Percentiles rank a stretch among this genome's conserved stretches.
Conservation (phyloP, 2,329 filamentous ascomycete genomes). For the Ampelomyces quisqualis region DNA sequence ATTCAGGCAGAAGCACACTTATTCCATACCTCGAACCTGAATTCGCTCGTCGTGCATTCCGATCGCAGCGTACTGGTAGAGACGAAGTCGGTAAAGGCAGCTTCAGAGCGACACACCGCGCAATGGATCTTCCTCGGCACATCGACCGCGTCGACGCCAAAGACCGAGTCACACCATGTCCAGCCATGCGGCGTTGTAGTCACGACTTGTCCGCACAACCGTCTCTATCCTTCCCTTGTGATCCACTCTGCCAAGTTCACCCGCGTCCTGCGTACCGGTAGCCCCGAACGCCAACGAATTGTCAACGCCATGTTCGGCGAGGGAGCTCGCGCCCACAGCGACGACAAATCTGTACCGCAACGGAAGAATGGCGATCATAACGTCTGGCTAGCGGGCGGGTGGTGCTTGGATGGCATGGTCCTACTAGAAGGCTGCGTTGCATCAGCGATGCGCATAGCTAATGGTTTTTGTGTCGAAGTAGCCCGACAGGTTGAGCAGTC, state of each 20-base stretch:
- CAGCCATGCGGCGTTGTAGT: constrained; percentile 55
- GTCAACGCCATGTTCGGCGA: constrained; percentile 51
- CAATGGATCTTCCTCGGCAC: constrained; percentile 38
- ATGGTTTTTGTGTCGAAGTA: constrained; percentile 54
- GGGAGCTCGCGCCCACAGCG: neutral
- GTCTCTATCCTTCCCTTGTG: constrained; percentile 43
- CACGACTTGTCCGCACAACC: constrained; percentile 53
- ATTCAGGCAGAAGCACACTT: constrained; percentile 46
- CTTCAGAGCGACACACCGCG: constrained; percentile 8
- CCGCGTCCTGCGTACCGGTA: constrained; percentile 57
- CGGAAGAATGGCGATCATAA: constrained; percentile 58
- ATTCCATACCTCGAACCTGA: constrained; percentile 57
- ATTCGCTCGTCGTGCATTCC: constrained; percentile 52
- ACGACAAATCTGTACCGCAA: constrained; percentile 22
- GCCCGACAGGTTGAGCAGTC: too few relatives aligned
- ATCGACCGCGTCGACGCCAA: constrained; percentile 32
- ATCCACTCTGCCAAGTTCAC: constrained; percentile 55
- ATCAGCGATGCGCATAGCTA: constrained; percentile 59
- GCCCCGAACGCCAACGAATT: constrained; percentile 49
- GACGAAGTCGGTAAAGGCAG: neutral
- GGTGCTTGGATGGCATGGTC: constrained; percentile 68
- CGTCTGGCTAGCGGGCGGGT: constrained; percentile 59
- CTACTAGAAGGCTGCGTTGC: constrained; percentile 62
- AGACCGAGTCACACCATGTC: constrained; percentile 57
- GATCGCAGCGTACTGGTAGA: constrained; percentile 27